Base-by-base conservation (phyloP, 164 flowering plant species). In the Stephania cephalantha region DNA sequence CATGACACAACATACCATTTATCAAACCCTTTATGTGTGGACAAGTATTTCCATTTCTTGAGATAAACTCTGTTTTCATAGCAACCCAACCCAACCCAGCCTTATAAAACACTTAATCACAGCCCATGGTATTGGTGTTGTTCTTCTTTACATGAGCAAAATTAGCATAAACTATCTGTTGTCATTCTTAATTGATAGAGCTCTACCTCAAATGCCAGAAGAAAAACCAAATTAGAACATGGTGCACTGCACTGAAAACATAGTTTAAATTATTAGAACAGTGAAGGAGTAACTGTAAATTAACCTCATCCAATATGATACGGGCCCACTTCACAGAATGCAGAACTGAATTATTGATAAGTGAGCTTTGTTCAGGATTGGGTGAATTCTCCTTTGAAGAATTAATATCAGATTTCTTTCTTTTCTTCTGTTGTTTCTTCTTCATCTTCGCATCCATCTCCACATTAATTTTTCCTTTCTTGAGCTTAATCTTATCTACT, bases 271-370 rank as follows among this genome's bases (percentile, higher is more conserved):
- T 18, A 71, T 20, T 1, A 55, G 25, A 44, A 73, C 46, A 48
- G 42, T 22, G 46, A 8, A 9, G 35, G 8, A 42, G 68, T 10
- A 29, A 25, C 70, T 50, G 72, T 9, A 71, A 80, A 81, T 84
- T 75, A 35, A 91, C 99, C 94, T 95, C 99, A 81, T 95, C 99
- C 87, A 95, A 80, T 70, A 95, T 89, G 65, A 95, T 84, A 10
- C 98, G 97, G 1, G 88, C 82, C 99, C 99, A 95, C 63, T 81
- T 87, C 72, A 93, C 80, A 30, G 90, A 86, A 79, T 93, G 98
- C 84, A 95, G 76, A 76, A 82, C 53, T 10, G 97, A 88, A 48
- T 82, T 85, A 63, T 74, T 77, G n/a, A 71, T 30, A 18, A 75
- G 17, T 50, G 77, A 63, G 6, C 65, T 71, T 66, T 73, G 77